Base-by-base conservation (phyloP, 192 early-diverging fungal species). In the Dissophora globulifera region DNA sequence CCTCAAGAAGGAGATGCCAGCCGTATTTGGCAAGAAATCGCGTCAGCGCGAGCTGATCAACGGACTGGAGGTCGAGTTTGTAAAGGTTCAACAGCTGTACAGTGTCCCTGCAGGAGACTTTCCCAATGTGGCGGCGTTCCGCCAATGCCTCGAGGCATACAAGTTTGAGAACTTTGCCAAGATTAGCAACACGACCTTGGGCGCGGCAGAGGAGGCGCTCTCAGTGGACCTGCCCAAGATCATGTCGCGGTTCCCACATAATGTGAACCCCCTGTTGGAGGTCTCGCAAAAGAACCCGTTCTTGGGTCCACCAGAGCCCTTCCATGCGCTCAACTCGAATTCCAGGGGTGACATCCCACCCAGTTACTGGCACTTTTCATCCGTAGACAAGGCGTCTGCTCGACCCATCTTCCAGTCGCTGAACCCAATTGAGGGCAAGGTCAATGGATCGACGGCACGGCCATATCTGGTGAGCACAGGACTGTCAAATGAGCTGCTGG, bases 61-160 rank as follows among this genome's bases (percentile, higher is more conserved):
- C 3, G 84, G 90, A 43, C 79, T 96, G 51, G 86, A 87, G 8
- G 78, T 79, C 20, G 93, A 93, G 74, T 94, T 96, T 57, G 56
- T 81, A 29, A 93, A 94, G 67, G 85, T 96, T 35, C 89, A 91
- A 78, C 84, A 86, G 26, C 54, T 82, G 53, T 85, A 95, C 79
- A 90, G 89, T 55, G 82, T 96, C 31, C 86, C 92, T 1, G 84
- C 83, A 10, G 93, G 93, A 33, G 95, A 96, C 70, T 96, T 96
- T 51, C 94, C 95, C n/a, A 90, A 93, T 68, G 83, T 88, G 11
- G 84, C 88, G 12, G 80, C 76, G n/a, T 95, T 94, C 80, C 84
- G 85, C 50, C 78, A 85, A 45, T 89, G 87, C 33, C 78, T 95
- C 0, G 70, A 86, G 30, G 78, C 85, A 33, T 92, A 92, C 67